These are phyloP conservation scores for Gamsiella multidivaricata DNA, from an alignment of 192 early-diverging fungal species.

Conservation along the genomic window DNA sequence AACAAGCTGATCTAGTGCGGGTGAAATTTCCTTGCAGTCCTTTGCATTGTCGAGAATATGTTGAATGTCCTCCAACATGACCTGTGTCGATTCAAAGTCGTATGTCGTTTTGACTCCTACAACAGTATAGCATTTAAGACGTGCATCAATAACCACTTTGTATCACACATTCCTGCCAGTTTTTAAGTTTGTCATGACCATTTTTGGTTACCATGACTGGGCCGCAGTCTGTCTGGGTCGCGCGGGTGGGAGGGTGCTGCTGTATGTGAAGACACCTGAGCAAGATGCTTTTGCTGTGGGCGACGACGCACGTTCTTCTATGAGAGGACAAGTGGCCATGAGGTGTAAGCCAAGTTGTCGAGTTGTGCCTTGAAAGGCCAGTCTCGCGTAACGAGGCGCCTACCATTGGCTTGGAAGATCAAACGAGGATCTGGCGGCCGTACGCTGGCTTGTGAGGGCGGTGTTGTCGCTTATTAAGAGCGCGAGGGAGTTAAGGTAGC, in stretches of 20 bases:
- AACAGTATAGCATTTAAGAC: no score
- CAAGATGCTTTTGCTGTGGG: constrained; percentile 20
- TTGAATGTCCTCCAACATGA: constrained; percentile 16
- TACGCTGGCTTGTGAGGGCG: not conserved
- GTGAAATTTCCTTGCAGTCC: constrained; percentile 7
- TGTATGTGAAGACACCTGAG: constrained; percentile 20
- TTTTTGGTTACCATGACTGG: constrained; percentile 24
- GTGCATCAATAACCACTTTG: no score
- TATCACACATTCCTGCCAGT: not conserved
- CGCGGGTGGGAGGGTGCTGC: not conserved
- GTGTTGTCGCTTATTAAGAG: not conserved
- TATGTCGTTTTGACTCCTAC: constrained; percentile 6
- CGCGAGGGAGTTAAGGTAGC: not conserved
- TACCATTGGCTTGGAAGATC: not conserved
- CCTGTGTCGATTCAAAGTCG: constrained; percentile 14
- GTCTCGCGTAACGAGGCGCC: not conserved
- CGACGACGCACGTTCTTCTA: constrained; percentile 36
- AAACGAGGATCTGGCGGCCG: not conserved
- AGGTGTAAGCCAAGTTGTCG: no score
- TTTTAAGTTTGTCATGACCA: no score
- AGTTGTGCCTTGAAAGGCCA: no score
- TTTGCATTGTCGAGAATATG: constrained; percentile 24
- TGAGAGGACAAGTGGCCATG: not conserved
- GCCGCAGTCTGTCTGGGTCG: constrained; percentile 24
- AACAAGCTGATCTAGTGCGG: constrained; percentile 21